phyloP scores from a whole-genome alignment of 495 filamentous ascomycete species.

The Neurospora terricola region DNA sequence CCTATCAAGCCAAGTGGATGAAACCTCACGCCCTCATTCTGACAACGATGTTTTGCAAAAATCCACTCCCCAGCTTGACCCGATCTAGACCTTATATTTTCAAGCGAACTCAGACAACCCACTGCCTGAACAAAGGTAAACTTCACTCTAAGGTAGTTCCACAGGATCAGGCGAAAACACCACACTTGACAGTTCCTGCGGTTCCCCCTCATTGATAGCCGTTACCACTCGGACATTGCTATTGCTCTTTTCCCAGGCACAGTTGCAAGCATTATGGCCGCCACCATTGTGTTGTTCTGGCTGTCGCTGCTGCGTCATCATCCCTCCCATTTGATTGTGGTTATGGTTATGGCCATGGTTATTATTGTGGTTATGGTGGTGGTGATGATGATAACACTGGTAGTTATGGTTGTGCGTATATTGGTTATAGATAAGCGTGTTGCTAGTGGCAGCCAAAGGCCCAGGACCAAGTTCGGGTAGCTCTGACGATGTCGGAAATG shows the following conservation, averaged over 20 bases:
- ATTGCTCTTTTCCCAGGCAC: too few species aligned
- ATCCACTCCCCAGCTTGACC: neutral
- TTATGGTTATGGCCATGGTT: too few species aligned
- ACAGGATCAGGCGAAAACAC: conserved; percentile 1
- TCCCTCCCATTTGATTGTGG: too few species aligned
- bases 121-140: too few species aligned
- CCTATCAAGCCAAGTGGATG: too few species aligned
- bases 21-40: too few species aligned
- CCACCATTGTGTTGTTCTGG: too few species aligned
- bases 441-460: neutral
- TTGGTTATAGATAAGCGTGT: neutral
- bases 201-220: neutral
- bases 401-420: neutral
- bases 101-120: neutral
- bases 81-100: neutral
- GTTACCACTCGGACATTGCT: neutral
- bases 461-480: neutral
- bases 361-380: neutral
- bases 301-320: too few species aligned
- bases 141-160: neutral
- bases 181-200: conserved; percentile 2
- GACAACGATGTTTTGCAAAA: neutral
- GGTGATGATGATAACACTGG: neutral
- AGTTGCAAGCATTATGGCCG: too few species aligned
- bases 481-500: neutral